A percentile compares a stretch with the other conserved stretches of the same genome.
Conservation (phyloP, 2,329 filamentous ascomycete genomes). For the Sclerotiophoma versabilis region DNA sequence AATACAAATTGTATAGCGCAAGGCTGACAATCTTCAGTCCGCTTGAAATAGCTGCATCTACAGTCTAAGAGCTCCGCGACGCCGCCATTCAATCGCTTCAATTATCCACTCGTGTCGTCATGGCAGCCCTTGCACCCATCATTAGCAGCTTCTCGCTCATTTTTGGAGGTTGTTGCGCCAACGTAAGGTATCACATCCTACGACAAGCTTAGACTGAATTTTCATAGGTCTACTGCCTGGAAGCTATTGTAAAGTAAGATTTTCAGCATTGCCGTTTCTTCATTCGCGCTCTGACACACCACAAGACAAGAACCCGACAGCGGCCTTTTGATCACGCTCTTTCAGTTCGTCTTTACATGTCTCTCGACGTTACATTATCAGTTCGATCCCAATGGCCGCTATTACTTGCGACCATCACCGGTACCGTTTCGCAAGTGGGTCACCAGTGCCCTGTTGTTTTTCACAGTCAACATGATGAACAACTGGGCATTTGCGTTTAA, state of each 20-base stretch:
- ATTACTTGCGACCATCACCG: conserved; percentile 77
- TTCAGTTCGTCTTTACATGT: conserved; percentile 68
- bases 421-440: conserved; percentile 87
- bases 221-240: conserved; percentile 86
- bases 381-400: conserved; percentile 63
- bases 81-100: not conserved
- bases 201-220: conserved; percentile 15
- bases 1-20: not conserved
- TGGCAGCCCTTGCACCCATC: conserved; percentile 47
- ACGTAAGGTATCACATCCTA: conserved; percentile 63
- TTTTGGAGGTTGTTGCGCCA: conserved; percentile 94
- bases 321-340: conserved; percentile 70
- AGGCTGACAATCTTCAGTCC: not conserved
- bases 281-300: conserved; percentile 23
- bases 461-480: conserved; percentile 92
- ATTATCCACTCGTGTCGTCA: conserved; percentile 15
- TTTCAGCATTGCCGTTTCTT: not conserved
- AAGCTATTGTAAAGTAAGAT: conserved; percentile 90
- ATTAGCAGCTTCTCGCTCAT: conserved; percentile 78
- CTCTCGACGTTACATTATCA: conserved; percentile 59
- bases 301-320: conserved; percentile 80
- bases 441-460: conserved; percentile 89
- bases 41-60: not conserved
- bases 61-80: not conserved
- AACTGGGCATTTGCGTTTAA: conserved; percentile 98